Evolutionary conservation across 1,284 basidiomycete species (phyloP), one percentile per base, ranked within the genome.

Genomic region (Ustilago xerochloae): DNA sequence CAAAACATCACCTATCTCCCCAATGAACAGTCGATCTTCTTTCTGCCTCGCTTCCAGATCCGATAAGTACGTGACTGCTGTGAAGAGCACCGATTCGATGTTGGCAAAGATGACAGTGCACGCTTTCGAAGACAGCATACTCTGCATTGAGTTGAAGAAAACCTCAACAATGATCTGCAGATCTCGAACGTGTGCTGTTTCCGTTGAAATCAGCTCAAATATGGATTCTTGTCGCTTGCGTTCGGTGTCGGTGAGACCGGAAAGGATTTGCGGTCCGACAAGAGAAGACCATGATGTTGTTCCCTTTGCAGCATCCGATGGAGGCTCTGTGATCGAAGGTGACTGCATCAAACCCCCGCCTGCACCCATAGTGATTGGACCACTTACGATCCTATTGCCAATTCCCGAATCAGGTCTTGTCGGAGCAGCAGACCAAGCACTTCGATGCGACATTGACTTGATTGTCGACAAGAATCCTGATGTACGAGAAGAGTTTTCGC

Each of bases 161-260:
- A 92, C 87, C 54, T 75, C 68, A 30, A 75, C 73, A 38, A 75
- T 58, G 55, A 71, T 75, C 85, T 99, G 97, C 89, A 99, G 90
- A 85, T 97, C 96, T 54, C 93, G 89, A 39, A 99, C 95, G 85
- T 98, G 99, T 85, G 97, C 95, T 13, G 94, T 89, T 84, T 99
- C 97, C 16, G 97, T 99, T 84, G 97, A 97, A 59, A 98, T 97
- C 72, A 97, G 93, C 86, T 99, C 97, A 84, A 99, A 99, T 87
- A 99, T 98, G 29, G 94, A 93, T 85, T 99, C 97, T 83, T 99
- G 97, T 1, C 97, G 89, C 85, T 91, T 96, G 88, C 97, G 96
- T 87, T 99, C 97, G 33, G 87, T 88, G 68, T 98, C 95, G 4
- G 92, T 91, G 26, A 98, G 93, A 77, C 91, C 56, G 24, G 90